These are phyloP conservation scores for Fusarium albosuccineum DNA, from an alignment of 2,329 filamentous ascomycete species.

Conservation along the genomic window DNA sequence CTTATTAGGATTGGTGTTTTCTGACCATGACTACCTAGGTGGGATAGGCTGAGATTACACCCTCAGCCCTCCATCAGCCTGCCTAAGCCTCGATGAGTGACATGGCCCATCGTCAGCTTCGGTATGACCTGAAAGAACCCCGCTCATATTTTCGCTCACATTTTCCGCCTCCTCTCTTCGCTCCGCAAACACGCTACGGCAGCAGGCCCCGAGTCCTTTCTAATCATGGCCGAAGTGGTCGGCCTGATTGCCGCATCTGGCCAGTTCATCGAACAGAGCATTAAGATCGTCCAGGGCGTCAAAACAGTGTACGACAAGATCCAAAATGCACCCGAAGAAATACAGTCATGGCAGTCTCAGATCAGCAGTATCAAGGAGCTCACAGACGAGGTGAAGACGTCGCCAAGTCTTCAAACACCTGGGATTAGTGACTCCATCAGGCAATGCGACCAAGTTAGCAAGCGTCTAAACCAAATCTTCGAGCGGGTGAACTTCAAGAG, in stretches of 20 bases:
- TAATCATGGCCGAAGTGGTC: neutral
- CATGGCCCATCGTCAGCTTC: too few relatives aligned
- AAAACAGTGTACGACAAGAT: conserved; percentile 3
- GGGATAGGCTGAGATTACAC: too few relatives aligned
- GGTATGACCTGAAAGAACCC: too few relatives aligned
- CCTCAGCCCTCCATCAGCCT: too few relatives aligned
- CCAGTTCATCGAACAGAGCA: conserved; percentile 1
- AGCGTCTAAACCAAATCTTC: neutral
- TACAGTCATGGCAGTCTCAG: neutral
- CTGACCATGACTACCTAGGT: too few relatives aligned
- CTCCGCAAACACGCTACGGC: too few relatives aligned
- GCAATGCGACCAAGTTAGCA: neutral
- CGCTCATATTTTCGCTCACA: too few relatives aligned
- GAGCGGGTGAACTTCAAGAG: neutral
- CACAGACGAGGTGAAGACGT: neutral
- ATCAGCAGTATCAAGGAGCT: neutral
- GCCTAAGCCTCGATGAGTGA: too few relatives aligned
- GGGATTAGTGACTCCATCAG: neutral
- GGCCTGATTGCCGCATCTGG: neutral
- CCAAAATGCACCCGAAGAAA: neutral
- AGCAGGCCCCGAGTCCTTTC: too few relatives aligned
- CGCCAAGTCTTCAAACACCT: neutral
- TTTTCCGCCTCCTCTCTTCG: too few relatives aligned
- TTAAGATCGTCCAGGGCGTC: neutral
- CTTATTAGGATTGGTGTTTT: too few relatives aligned